Evolutionary conservation across 2,329 filamentous ascomycete genomes (phyloP).

Genomic region (Graphiopsis chlorocephala): DNA sequence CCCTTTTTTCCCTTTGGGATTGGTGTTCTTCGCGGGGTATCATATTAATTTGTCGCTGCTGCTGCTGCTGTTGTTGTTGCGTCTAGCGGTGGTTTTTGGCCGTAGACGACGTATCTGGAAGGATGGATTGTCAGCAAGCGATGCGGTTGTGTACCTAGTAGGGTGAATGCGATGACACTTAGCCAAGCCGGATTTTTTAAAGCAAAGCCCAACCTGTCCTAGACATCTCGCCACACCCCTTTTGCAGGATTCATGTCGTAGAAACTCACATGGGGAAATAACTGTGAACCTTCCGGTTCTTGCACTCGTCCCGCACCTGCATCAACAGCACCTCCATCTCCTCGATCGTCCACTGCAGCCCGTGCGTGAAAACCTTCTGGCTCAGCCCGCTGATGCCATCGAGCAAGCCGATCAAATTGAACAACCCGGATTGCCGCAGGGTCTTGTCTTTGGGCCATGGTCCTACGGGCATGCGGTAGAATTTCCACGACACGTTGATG

Average conservation of each 20-base stretch:
- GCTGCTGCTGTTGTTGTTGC: neutral
- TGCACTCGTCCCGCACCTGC: conserved; percentile 27
- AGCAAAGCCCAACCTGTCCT: neutral
- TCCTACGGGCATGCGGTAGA: conserved; percentile 32
- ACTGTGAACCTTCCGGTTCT: conserved; percentile 26
- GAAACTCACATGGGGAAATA: conserved; percentile 29
- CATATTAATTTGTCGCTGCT: neutral
- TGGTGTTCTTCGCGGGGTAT: neutral
- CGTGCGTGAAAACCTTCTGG: conserved; percentile 28
- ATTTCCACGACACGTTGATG: conserved; percentile 29
- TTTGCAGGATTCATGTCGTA: neutral
- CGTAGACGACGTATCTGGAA: conserved; percentile 28
- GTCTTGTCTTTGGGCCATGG: conserved; percentile 29
- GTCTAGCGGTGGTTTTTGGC: conserved; percentile 26
- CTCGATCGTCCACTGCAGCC: conserved; percentile 28
- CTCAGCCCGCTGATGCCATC: conserved; percentile 30
- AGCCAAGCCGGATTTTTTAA: too few species aligned
- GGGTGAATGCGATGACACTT: neutral
- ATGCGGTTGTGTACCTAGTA: neutral
- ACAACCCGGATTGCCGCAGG: conserved; percentile 26
- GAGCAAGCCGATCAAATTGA: conserved; percentile 26
- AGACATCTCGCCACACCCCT: neutral
- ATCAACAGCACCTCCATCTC: conserved; percentile 31
- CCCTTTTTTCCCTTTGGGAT: neutral
- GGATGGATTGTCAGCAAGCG: neutral